phyloP scores from a whole-genome alignment of 169 alveolate species.

The Neospora caninum region DNA sequence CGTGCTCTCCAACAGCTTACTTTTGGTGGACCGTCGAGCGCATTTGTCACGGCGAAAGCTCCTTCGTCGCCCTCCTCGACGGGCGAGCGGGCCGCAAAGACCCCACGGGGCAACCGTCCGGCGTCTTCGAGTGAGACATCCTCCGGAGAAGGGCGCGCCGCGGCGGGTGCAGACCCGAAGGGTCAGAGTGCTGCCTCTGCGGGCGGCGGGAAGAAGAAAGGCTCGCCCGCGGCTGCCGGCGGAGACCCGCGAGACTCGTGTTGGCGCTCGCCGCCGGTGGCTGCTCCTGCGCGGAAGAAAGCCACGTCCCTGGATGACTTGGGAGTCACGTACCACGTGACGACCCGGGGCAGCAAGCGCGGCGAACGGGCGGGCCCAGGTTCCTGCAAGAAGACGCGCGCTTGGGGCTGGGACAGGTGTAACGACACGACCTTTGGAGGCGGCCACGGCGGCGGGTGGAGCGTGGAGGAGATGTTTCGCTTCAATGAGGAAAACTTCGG shows the following conservation, averaged over 20 bases:
- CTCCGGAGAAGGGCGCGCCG: neutral
- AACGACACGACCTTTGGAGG: conserved; percentile 79
- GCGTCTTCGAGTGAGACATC: neutral
- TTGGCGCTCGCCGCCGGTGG: neutral
- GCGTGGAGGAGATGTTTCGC: conserved; percentile 88
- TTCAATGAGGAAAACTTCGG: conserved; percentile 88
- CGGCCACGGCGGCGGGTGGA: conserved; percentile 82
- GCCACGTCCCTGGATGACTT: neutral
- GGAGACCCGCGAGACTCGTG: no score
- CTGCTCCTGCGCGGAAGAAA: neutral
- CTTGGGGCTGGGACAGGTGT: conserved; percentile 58
- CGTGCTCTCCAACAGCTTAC: conserved; percentile 20
- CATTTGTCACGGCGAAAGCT: neutral
- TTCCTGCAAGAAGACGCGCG: conserved; percentile 24
- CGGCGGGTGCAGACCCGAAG: neutral
- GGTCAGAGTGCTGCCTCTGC: neutral
- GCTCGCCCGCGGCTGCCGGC: neutral
- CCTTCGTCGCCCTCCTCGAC: neutral
- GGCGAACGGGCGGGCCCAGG: neutral
- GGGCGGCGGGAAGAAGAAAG: neutral
- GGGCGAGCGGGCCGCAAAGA: neutral
- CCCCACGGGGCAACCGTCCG: neutral
- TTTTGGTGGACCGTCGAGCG: conserved; percentile 29
- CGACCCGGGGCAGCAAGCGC: neutral
- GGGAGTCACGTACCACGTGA: neutral